These are phyloP conservation scores for Vickermania spadyakhi DNA, from an alignment of 208 protist genomes.

Conservation along the genomic window DNA sequence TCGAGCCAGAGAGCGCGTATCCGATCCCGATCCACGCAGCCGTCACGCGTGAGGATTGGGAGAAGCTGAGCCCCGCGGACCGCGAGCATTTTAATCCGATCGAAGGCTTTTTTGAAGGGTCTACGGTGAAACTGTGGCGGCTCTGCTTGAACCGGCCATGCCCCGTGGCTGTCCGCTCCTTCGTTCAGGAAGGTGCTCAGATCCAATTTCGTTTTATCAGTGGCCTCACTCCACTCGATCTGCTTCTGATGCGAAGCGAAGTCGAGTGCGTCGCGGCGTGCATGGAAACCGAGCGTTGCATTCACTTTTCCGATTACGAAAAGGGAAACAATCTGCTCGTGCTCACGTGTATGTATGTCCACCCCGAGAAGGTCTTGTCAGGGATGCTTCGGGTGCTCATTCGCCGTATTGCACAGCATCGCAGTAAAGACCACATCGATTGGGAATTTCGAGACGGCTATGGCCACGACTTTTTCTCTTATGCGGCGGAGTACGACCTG, in stretches of 20 bases:
- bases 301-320: neutral
- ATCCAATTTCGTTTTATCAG: neutral
- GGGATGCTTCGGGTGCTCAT: neutral
- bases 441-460: neutral
- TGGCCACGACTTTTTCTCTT: neutral
- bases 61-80: conserved; percentile 17
- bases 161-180: neutral
- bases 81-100: conserved; percentile 13
- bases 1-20: neutral
- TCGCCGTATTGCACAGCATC: conserved; percentile 13
- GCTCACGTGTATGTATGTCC: conserved; percentile 26
- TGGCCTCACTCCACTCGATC: neutral
- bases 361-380: conserved; percentile 6
- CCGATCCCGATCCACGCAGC: conserved; percentile 15
- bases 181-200: neutral
- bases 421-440: neutral
- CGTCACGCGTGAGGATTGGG: conserved; percentile 35
- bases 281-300: neutral
- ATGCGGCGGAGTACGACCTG: neutral
- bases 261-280: neutral
- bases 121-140: conserved; percentile 35
- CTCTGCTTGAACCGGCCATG: conserved; percentile 11
- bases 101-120: conserved; percentile 15
- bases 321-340: conserved; percentile 5
- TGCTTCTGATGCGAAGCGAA: neutral